Conservation (phyloP, 208 protist genomes). For the Baffinella frigidus region DNA sequence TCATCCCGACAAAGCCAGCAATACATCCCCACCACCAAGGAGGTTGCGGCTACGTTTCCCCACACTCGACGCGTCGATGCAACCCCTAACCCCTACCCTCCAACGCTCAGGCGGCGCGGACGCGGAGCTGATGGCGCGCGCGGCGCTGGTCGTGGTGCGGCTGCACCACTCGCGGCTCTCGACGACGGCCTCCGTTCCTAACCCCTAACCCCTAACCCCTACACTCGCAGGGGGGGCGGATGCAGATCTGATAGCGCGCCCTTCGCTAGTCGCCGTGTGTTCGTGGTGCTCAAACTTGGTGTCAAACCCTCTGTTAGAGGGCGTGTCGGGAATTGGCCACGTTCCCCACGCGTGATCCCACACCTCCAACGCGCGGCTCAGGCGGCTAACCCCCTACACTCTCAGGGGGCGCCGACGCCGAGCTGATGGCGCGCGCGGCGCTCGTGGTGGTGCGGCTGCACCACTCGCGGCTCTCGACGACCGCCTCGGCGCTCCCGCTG, state of each 20-base stretch:
- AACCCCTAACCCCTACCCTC: too few relatives aligned
- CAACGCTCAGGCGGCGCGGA: too few relatives aligned
- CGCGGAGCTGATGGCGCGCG: constrained; percentile 8
- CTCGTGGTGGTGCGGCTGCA: background rate
- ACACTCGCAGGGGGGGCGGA: too few relatives aligned
- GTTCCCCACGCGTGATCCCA: background rate
- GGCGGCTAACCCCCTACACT: background rate
- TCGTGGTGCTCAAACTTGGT: background rate
- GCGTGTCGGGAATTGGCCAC: too few relatives aligned
- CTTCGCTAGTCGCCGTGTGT: background rate
- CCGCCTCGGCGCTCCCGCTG: background rate
- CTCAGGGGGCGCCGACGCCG: background rate
- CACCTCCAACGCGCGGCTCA: background rate
- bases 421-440: background rate
- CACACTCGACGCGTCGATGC: too few relatives aligned
- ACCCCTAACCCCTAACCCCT: too few relatives aligned
- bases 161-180: background rate
- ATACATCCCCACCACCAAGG: too few relatives aligned
- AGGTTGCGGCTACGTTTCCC: too few relatives aligned
- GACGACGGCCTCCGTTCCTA: too few relatives aligned
- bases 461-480: background rate
- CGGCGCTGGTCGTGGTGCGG: background rate
- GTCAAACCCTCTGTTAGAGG: background rate
- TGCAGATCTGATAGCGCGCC: too few relatives aligned
- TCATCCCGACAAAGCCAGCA: too few relatives aligned